Conservation (phyloP, 129 eudicot species). For the Solidago caesia region DNA sequence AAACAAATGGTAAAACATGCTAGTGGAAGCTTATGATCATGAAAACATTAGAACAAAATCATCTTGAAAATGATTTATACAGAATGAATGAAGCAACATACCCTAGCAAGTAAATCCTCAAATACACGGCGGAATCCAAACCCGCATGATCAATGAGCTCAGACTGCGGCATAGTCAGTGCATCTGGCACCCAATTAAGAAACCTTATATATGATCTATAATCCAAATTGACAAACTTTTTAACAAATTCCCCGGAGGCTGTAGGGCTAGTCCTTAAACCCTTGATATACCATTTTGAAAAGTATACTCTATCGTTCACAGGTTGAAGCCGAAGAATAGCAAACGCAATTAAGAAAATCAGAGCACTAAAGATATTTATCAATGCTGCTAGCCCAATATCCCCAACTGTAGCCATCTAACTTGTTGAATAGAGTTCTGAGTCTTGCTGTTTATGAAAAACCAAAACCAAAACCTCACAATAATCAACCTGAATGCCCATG, state of each 20-base stretch:
- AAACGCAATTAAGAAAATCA: conserved; percentile 68
- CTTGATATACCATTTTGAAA: conserved; percentile 84
- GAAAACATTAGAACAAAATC: not conserved
- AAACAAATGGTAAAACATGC: not conserved
- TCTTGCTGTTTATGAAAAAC: conserved; percentile 13
- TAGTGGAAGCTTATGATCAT: not conserved
- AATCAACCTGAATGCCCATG: not conserved
- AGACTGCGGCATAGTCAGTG: conserved; percentile 68
- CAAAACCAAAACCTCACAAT: not conserved
- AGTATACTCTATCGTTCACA: conserved; percentile 75
- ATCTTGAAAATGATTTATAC: not conserved
- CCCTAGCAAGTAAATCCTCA: conserved; percentile 91
- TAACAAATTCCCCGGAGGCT: conserved; percentile 44
- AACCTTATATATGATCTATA: conserved; percentile 61
- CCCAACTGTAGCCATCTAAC: conserved; percentile 68
- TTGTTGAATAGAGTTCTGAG: not conserved
- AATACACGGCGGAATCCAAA: conserved; percentile 81
- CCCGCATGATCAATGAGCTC: conserved; percentile 93
- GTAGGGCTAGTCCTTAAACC: conserved; percentile 66
- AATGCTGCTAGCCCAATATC: conserved; percentile 81
- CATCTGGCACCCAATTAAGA: conserved; percentile 82
- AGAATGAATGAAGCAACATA: conserved; percentile 27
- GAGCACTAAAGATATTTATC: conserved; percentile 60
- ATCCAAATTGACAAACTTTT: conserved; percentile 72
- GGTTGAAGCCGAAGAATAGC: conserved; percentile 81